A percentile compares a stretch with the other conserved stretches of the same genome.
phyloP scores from a whole-genome alignment of 1,284 basidiomycete species.

The Pyrrhoderma lamaoense region DNA sequence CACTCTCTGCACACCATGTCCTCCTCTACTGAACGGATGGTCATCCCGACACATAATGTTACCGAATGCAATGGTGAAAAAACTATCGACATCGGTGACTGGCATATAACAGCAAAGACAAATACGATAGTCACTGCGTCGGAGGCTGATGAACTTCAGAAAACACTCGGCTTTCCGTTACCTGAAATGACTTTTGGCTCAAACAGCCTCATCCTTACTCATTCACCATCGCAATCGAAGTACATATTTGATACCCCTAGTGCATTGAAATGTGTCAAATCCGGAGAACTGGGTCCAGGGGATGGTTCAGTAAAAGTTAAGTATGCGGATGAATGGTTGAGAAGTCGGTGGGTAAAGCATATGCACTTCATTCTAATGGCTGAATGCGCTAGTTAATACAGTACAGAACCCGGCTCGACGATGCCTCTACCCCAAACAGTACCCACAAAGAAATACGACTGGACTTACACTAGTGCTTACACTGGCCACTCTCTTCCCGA shows the following conservation, averaged over 20 bases:
- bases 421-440: conserved; percentile 68
- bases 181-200: conserved; percentile 98
- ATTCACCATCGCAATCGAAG: conserved; percentile 53
- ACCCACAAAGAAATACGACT: conserved; percentile 86
- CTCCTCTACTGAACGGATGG: background rate
- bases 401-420: conserved; percentile 56
- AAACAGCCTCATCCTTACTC: conserved; percentile 68
- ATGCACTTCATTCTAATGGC: background rate
- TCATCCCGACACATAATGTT: conserved; percentile 53
- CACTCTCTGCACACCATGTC: background rate
- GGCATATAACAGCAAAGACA: conserved; percentile 58
- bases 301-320: conserved; percentile 91
- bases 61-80: conserved; percentile 59
- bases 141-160: conserved; percentile 64
- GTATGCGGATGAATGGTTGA: conserved; percentile 91
- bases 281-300: conserved; percentile 66
- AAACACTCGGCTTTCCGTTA: conserved; percentile 64
- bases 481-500: conserved; percentile 47
- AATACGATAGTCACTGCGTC: conserved; percentile 72
- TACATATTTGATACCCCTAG: conserved; percentile 65
- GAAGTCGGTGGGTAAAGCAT: conserved; percentile 58
- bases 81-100: conserved; percentile 55
- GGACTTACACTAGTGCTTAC: conserved; percentile 95
- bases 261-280: conserved; percentile 71
- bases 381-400: conserved; percentile 24